Conservation (phyloP, 768 basidiomycete species). For the Suillus brevipes region DNA sequence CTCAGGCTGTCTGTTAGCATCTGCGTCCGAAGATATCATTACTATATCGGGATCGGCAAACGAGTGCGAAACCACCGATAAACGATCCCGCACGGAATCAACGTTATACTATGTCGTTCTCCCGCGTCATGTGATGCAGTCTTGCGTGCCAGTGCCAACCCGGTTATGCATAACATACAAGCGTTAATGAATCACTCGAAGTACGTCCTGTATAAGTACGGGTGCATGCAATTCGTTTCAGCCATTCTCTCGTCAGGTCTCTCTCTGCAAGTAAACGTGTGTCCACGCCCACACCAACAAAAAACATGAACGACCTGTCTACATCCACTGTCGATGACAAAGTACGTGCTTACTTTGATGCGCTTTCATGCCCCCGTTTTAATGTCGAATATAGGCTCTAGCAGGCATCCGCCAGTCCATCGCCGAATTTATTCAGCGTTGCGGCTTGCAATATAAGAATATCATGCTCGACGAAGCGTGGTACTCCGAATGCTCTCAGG, state of each 20-base stretch:
- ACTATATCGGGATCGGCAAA: not conserved
- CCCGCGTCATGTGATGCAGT: not conserved
- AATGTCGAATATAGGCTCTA: not conserved
- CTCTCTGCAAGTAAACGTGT: not conserved
- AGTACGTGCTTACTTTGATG: not conserved
- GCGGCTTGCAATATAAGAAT: not conserved
- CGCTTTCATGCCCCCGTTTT: not conserved
- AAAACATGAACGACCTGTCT: not conserved
- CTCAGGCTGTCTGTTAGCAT: not conserved
- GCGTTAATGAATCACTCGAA: not conserved
- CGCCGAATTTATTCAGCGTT: not conserved
- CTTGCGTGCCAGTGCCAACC: not conserved
- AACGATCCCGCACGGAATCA: not conserved
- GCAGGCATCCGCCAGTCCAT: not conserved
- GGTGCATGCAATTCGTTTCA: not conserved
- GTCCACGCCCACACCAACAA: too few relatives aligned
- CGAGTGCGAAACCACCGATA: not conserved
- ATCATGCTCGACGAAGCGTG: not conserved
- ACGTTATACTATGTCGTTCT: not conserved
- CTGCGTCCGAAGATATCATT: not conserved
- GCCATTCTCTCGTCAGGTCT: not conserved
- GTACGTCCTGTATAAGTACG: not conserved
- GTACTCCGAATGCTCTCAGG: not conserved
- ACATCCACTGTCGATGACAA: not conserved
- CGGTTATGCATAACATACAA: not conserved